A percentile compares a stretch with the other conserved stretches of the same genome.
Evolutionary conservation across 331 rosid genomes (phyloP).

Genomic region (Quercus phellos): DNA sequence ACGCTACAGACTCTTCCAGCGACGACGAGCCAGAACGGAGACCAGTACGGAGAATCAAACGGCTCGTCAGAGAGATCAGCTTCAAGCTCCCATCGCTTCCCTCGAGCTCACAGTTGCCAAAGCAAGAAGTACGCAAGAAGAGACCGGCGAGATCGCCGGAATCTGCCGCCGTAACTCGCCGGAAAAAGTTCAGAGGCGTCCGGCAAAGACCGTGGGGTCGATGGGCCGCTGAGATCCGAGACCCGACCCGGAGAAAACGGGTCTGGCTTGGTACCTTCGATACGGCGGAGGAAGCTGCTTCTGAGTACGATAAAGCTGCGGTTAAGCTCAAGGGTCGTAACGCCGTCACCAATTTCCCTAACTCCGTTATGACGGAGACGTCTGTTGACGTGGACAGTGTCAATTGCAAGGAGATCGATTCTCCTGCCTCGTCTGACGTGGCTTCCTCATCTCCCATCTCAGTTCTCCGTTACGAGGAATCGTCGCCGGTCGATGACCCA

Average conservation of each 20-base stretch:
- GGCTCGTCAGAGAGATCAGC: conserved; percentile 36
- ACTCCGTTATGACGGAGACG: conserved; percentile 1
- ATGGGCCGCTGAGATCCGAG: conserved; percentile 86
- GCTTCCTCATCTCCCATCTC: conserved; percentile 53
- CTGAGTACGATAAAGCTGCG: conserved; percentile 73
- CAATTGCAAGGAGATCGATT: conserved; percentile 7
- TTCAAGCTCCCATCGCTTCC: conserved; percentile 19
- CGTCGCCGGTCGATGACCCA: conserved; percentile 19
- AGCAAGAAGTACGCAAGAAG: neutral
- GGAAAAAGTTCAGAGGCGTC: conserved; percentile 50
- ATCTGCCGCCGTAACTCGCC: conserved; percentile 2
- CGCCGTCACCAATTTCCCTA: conserved; percentile 64
- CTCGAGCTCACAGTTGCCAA: neutral
- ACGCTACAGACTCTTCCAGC: conserved; percentile 76
- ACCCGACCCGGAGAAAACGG: conserved; percentile 58
- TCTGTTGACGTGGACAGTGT: neutral
- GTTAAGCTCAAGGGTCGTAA: conserved; percentile 58
- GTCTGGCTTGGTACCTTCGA: conserved; percentile 81
- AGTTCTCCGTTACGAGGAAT: conserved; percentile 28
- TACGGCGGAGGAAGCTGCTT: conserved; percentile 85
- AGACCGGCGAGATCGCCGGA: conserved; percentile 13
- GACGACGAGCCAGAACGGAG: conserved; percentile 32
- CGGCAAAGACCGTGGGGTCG: conserved; percentile 85
- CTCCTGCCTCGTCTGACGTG: conserved; percentile 5
- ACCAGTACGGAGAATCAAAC: conserved; percentile 26